Conservation (phyloP, 768 basidiomycete genomes). For the Trametes elegans region DNA sequence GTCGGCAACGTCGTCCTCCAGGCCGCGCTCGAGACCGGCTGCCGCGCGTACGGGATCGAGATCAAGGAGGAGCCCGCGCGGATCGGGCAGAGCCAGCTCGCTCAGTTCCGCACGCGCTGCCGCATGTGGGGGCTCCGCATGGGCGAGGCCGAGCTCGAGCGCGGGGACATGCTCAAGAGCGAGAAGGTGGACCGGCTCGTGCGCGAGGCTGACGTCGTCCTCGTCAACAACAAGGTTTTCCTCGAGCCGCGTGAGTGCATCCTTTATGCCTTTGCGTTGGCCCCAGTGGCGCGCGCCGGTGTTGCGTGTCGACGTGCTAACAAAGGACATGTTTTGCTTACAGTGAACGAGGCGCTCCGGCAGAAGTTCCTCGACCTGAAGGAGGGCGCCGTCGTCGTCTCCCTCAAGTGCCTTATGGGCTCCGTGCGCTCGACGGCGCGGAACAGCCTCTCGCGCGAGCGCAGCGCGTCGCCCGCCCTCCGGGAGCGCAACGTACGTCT, state of each 20-base stretch:
- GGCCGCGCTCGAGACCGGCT: slow-evolving; percentile 52
- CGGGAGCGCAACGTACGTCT: slow-evolving; percentile 17
- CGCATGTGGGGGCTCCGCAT: slow-evolving; percentile 87
- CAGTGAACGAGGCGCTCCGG: slow-evolving; percentile 85
- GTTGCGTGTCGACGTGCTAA: slow-evolving; percentile 6
- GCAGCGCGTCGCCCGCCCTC: slow-evolving; percentile 17
- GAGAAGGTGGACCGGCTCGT: slow-evolving; percentile 67
- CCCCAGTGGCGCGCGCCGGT: no score
- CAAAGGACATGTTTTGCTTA: no score
- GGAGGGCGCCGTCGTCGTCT: slow-evolving; percentile 88
- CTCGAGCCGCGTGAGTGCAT: slow-evolving; percentile 59
- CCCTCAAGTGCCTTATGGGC: slow-evolving; percentile 82
- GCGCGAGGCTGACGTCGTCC: slow-evolving; percentile 81
- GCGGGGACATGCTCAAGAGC: slow-evolving; percentile 84
- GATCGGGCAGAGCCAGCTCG: slow-evolving; percentile 73
- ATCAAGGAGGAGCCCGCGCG: slow-evolving; percentile 74
- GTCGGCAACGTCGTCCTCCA: slow-evolving; percentile 61
- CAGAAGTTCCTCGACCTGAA: slow-evolving; percentile 93
- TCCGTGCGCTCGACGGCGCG: slow-evolving; percentile 76
- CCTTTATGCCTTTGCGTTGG: no score
- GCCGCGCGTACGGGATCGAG: slow-evolving; percentile 60
- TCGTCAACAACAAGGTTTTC: slow-evolving; percentile 89
- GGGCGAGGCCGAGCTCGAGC: slow-evolving; percentile 74
- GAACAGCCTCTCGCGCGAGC: slow-evolving; percentile 46
- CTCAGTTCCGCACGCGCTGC: slow-evolving; percentile 73